Base-by-base conservation (phyloP, 176 grass and related monocot genomes). In the Zizania latifolia region DNA sequence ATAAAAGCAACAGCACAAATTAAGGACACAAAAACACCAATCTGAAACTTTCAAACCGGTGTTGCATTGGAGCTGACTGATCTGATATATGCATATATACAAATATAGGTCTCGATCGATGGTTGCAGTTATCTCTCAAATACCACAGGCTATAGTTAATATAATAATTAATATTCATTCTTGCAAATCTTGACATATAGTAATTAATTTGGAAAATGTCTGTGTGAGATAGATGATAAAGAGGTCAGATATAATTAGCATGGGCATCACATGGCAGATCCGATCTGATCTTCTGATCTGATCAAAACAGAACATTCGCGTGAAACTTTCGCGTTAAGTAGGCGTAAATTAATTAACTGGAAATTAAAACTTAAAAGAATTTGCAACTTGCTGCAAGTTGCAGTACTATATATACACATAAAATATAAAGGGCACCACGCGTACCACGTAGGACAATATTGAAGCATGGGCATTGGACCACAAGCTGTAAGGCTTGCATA, bases 311-410 rank as follows among this genome's bases (percentile, higher is more conserved):
- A 81, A 69, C 44, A 86, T 75, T 58, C 1, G 2, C 41, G 44
- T 70, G 28, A 63, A 26, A 28, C 71, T 86, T 76, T 63, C 35
- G 27, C 71, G 3, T 69, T 8, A 80, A 74, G 51, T 50, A 17
- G 43, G 43, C 8, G 46, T 58, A 40, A 28, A n/a, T n/a, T n/a
- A 65, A 73, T 65, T 7, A 35, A 17, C 33, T 10, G 9, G 46
- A 51, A 51, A 51, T 19, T n/a, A 21, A 27, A 2, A 68, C 41
- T 75, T 75, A 12, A 45, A 44, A 27, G 58, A 51, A 17, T 67
- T 67, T 41, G 54, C 78, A 70, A 75, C 41, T 76, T 75, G 70
- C 62, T 33, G 31, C 64, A 76, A 54, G 77, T 38, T 74, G 78
- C 41, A 62, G 50, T 34, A 30, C 21, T 5, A 0, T 44, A 43